A percentile compares a stretch with the other conserved stretches of the same genome.
These are phyloP conservation scores for Penicillium sp. DNA, from an alignment of 2,329 filamentous ascomycete species.

Conservation along the genomic window DNA sequence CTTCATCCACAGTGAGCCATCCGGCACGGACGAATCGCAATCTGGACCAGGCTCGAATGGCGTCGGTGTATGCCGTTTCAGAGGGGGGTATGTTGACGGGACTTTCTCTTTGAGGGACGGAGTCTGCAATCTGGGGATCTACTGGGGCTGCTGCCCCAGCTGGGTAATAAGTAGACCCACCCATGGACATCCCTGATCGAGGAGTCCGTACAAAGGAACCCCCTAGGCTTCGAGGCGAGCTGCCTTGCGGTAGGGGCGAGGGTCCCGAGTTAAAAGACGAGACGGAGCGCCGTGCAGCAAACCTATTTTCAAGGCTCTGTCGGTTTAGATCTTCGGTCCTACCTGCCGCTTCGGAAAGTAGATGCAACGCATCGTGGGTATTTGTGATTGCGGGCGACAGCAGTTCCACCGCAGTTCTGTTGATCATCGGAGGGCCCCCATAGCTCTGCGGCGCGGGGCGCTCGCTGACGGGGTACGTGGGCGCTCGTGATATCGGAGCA, in stretches of 20 bases:
- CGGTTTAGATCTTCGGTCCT: constrained; percentile 53
- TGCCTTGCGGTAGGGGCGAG: constrained; percentile 38
- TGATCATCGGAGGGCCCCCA: constrained; percentile 60
- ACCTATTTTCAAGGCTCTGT: constrained; percentile 51
- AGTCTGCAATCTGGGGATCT: constrained; percentile 31
- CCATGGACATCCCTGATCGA: constrained; percentile 50
- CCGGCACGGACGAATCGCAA: constrained; percentile 95
- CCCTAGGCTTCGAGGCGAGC: constrained; percentile 36
- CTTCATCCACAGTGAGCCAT: constrained; percentile 93
- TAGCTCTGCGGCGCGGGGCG: constrained; percentile 27
- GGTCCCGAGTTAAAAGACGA: constrained; percentile 43
- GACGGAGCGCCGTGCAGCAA: constrained; percentile 39
- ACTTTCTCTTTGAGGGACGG: constrained; percentile 28
- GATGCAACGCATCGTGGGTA: constrained; percentile 86
- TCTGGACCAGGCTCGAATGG: constrained; percentile 82
- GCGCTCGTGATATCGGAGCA: constrained; percentile 24
- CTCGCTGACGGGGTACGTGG: constrained; percentile 29
- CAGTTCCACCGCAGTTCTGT: constrained; percentile 61
- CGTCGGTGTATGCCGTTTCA: constrained; percentile 56
- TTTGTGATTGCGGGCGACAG: constrained; percentile 75
- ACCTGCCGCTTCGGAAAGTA: constrained; percentile 81
- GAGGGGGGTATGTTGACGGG: constrained; percentile 27
- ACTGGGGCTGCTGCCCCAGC: constrained; percentile 26
- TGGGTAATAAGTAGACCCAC: constrained; percentile 51
- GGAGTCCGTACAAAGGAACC: constrained; percentile 38